A percentile compares a stretch with the other conserved stretches of the same genome.
Evolutionary conservation across 1,284 basidiomycete species (phyloP).

Genomic region (Cutaneotrichosporon sp.): DNA sequence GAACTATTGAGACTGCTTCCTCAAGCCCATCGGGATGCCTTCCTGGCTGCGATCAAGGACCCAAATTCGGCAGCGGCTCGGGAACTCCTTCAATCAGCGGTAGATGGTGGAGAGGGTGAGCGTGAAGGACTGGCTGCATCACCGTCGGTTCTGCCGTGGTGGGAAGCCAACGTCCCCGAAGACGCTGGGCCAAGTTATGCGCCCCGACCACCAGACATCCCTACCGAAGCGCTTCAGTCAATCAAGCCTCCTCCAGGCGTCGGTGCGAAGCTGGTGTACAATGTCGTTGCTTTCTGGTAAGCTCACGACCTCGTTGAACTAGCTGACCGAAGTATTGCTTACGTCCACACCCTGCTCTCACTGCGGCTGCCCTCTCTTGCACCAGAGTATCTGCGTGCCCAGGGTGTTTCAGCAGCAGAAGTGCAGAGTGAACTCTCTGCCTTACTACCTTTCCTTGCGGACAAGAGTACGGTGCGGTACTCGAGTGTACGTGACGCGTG

Average conservation of each 20-base stretch:
- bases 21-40: slow-evolving; percentile 37
- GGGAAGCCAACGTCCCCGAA: slow-evolving; percentile 9
- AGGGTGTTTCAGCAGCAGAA: slow-evolving; percentile 10
- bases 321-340: slow-evolving; percentile 34
- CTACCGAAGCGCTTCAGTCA: not conserved
- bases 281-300: slow-evolving; percentile 41
- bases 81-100: slow-evolving; percentile 32
- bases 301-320: slow-evolving; percentile 1
- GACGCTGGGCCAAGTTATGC: slow-evolving; percentile 12
- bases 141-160: slow-evolving; percentile 17
- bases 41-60: slow-evolving; percentile 37
- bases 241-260: slow-evolving; percentile 24
- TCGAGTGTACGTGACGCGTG: slow-evolving; percentile 31
- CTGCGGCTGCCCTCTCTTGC: slow-evolving; percentile 35
- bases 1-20: slow-evolving; percentile 43
- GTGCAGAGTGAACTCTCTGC: slow-evolving; percentile 22
- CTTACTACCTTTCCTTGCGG: slow-evolving; percentile 38
- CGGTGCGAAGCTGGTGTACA: slow-evolving; percentile 39
- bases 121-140: slow-evolving; percentile 1
- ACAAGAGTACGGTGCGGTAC: slow-evolving; percentile 36
- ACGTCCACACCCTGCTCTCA: slow-evolving; percentile 36
- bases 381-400: slow-evolving; percentile 5
- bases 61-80: slow-evolving; percentile 36
- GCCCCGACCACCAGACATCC: slow-evolving; percentile 7
- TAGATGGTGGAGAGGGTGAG: slow-evolving; percentile 15